Conservation (phyloP, 192 early-diverging fungal species). For the Paraglomus brasilianum region DNA sequence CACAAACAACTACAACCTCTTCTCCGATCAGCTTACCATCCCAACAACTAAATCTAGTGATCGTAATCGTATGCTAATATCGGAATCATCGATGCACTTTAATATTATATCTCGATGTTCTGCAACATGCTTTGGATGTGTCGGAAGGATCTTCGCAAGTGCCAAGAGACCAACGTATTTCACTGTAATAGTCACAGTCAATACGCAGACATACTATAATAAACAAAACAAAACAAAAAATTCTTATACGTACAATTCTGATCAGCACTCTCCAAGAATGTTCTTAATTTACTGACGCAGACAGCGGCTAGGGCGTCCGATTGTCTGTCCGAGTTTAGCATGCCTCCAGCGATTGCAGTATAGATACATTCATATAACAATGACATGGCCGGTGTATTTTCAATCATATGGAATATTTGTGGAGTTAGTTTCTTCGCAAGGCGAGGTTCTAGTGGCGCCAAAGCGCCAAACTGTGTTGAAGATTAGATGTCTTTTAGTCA, state of each 20-base stretch:
- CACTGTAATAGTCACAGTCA: slow-evolving; percentile 47
- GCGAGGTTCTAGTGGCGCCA: slow-evolving; percentile 92
- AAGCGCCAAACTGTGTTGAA: slow-evolving; percentile 73
- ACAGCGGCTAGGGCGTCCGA: slow-evolving; percentile 68
- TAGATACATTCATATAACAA: slow-evolving; percentile 97
- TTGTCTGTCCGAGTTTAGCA: slow-evolving; percentile 66
- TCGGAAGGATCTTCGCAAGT: slow-evolving; percentile 75
- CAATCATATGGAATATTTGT: slow-evolving; percentile 81
- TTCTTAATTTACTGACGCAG: slow-evolving; percentile 79
- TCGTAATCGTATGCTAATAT: slow-evolving; percentile 87
- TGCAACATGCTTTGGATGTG: slow-evolving; percentile 80
- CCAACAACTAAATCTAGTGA: slow-evolving; percentile 83
- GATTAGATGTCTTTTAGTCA: not conserved
- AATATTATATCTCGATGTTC: slow-evolving; percentile 84
- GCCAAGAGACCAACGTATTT: slow-evolving; percentile 92
- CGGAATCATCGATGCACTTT: slow-evolving; percentile 87
- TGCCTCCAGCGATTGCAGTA: slow-evolving; percentile 86
- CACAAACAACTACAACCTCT: not conserved
- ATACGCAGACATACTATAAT: not conserved
- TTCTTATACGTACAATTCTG: slow-evolving; percentile 74
- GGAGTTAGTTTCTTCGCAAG: slow-evolving; percentile 85
- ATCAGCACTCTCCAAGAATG: slow-evolving; percentile 83
- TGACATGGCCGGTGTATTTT: slow-evolving; percentile 91
- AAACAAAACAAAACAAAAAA: slow-evolving; percentile 1
- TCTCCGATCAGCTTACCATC: slow-evolving; percentile 78